A percentile compares a stretch with the other conserved stretches of the same genome.
phyloP scores from a whole-genome alignment of 805 yeast species.

The fission yeast (Schizosaccharomyces pombe) region DNA sequence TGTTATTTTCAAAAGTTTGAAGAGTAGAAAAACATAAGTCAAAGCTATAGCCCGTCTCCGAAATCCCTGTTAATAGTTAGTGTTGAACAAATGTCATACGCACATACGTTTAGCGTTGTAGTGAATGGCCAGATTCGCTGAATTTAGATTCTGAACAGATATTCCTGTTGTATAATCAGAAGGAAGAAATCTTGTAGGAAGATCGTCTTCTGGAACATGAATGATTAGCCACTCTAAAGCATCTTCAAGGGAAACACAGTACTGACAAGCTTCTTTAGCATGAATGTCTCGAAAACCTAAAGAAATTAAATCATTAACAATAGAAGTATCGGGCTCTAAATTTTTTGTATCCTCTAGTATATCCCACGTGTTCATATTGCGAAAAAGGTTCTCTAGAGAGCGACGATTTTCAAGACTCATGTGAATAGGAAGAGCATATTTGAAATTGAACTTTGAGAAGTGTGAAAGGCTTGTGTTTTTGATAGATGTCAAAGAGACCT shows the following conservation, averaged over 20 bases:
- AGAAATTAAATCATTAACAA: not conserved
- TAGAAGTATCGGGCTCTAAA: not conserved
- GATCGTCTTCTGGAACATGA: conserved; percentile 83
- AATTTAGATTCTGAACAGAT: conserved; percentile 11
- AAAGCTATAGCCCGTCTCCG: not conserved
- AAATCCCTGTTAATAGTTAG: no score
- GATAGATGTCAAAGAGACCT: not conserved
- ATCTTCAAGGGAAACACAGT: conserved; percentile 24
- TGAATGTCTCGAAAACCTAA: conserved; percentile 22
- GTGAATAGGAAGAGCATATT: not conserved
- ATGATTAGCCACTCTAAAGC: conserved; percentile 58
- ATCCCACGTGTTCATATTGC: not conserved
- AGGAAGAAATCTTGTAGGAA: conserved; percentile 28
- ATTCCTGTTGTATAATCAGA: conserved; percentile 14
- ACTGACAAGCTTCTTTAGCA: conserved; percentile 44
- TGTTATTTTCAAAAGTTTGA: conserved; percentile 16
- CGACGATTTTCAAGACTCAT: not conserved
- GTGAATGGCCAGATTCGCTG: not conserved
- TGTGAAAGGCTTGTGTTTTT: not conserved
- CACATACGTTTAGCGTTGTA: not conserved
- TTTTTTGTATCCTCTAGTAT: not conserved
- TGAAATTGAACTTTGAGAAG: not conserved
- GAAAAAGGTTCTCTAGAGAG: not conserved
- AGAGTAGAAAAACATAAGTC: conserved; percentile 15
- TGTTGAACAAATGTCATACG: no score